A percentile compares a stretch with the other conserved stretches of the same genome.
Conservation (phyloP, 2,329 filamentous ascomycete genomes). For the Botrytis galanthina region DNA sequence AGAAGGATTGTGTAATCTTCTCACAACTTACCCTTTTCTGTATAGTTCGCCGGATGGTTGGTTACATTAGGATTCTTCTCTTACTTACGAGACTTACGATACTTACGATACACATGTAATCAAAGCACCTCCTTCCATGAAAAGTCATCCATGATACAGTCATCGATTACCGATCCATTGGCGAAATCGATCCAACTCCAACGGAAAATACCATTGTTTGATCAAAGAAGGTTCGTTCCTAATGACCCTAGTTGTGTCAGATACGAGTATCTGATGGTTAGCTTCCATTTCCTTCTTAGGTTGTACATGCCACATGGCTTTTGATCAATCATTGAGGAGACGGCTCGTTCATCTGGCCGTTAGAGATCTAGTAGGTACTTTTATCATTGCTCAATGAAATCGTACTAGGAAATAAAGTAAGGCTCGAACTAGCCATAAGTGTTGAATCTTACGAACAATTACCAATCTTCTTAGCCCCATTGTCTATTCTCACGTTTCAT, state of each 20-base stretch:
- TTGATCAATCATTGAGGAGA: not conserved
- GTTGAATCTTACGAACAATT: constrained; percentile 4
- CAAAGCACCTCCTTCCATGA: not conserved
- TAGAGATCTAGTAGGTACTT: not conserved
- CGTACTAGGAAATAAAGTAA: not conserved
- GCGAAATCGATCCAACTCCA: not conserved
- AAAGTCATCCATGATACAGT: not conserved
- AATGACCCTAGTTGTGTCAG: not conserved
- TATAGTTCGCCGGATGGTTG: not conserved
- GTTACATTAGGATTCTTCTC: constrained; percentile 8
- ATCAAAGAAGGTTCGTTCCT: not conserved
- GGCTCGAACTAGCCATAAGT: constrained; percentile 4
- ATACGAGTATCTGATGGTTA: not conserved
- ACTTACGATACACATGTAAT: not conserved
- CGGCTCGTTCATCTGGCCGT: not conserved
- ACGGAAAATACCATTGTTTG: not conserved
- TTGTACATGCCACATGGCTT: not conserved
- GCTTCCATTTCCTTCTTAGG: not conserved
- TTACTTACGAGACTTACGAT: not conserved
- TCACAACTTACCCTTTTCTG: constrained; percentile 7
- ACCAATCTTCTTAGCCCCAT: not conserved
- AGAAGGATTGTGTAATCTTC: constrained; percentile 11
- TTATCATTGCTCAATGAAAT: not conserved
- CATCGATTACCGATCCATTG: not conserved
- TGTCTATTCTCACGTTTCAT: constrained; percentile 19